Evolutionary conservation across 2,329 filamentous ascomycete genomes (phyloP).

Genomic region (Cladophialophora yegresii): DNA sequence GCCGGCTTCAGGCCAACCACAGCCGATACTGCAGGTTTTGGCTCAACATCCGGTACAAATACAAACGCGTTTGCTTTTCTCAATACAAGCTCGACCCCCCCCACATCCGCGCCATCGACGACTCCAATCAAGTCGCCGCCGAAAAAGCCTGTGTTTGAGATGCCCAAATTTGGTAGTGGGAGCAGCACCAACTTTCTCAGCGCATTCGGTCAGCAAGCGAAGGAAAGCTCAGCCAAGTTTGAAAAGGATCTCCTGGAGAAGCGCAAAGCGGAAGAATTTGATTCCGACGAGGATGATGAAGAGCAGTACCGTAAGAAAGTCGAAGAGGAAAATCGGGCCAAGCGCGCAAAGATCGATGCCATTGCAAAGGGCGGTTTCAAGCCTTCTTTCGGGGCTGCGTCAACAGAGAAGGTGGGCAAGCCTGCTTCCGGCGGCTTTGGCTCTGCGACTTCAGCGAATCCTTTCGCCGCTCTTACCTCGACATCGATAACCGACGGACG

Average conservation of each 20-base stretch:
- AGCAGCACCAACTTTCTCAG: constrained; percentile 45
- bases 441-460: constrained; percentile 24
- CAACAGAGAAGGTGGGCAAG: constrained; percentile 25
- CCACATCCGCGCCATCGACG: constrained; percentile 25
- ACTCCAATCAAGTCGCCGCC: constrained; percentile 35
- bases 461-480: constrained; percentile 21
- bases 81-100: constrained; percentile 1
- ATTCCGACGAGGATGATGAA: constrained; percentile 56
- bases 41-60: not conserved
- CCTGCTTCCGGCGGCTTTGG: constrained; percentile 10
- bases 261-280: constrained; percentile 54
- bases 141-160: constrained; percentile 33
- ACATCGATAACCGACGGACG: constrained; percentile 1
- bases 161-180: constrained; percentile 42
- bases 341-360: constrained; percentile 47
- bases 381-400: constrained; percentile 30
- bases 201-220: constrained; percentile 45
- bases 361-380: constrained; percentile 40
- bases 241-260: constrained; percentile 50
- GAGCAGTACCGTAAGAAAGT: constrained; percentile 52
- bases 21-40: constrained; percentile 8
- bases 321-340: constrained; percentile 50
- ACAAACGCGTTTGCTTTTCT: constrained; percentile 20
- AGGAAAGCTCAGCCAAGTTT: constrained; percentile 43
- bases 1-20: constrained; percentile 13